Conservation (phyloP, 495 filamentous ascomycete species). For the Penicillium canariense region DNA sequence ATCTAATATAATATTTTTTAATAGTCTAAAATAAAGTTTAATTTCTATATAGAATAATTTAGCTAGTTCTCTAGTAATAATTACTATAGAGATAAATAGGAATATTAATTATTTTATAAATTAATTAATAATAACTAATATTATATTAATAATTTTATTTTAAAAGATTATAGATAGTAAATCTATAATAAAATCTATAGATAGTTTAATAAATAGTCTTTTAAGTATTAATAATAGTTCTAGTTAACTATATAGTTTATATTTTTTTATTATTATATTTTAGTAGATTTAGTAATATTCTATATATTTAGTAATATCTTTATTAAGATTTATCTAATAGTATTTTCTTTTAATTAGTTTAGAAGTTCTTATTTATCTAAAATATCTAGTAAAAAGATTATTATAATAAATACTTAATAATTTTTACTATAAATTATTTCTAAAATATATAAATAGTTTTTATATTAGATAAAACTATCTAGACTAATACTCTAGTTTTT, state of each 20-base stretch:
- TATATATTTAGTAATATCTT: neutral
- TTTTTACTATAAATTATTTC: neutral
- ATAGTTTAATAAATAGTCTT: neutral
- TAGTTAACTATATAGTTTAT: neutral
- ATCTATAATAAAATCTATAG: neutral
- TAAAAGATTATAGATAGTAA: neutral
- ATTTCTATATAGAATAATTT: too few species aligned
- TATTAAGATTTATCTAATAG: neutral
- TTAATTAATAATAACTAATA: neutral
- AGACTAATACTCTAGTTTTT: neutral
- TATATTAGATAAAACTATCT: neutral
- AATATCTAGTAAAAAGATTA: neutral
- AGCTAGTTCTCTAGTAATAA: too few species aligned
- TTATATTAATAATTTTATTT: neutral
- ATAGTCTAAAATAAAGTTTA: too few species aligned
- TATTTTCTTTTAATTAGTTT: neutral
- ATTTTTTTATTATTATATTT: too few species aligned
- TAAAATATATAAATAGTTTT: neutral
- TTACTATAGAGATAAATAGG: too few species aligned
- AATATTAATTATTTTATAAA: too few species aligned
- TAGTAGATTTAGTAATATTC: neutral
- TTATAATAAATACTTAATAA: neutral
- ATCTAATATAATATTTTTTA: too few species aligned
- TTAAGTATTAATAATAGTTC: neutral
- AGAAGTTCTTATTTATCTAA: neutral